Base-by-base conservation (phyloP, 345 rosid genomes). In the Salix suchowensis region DNA sequence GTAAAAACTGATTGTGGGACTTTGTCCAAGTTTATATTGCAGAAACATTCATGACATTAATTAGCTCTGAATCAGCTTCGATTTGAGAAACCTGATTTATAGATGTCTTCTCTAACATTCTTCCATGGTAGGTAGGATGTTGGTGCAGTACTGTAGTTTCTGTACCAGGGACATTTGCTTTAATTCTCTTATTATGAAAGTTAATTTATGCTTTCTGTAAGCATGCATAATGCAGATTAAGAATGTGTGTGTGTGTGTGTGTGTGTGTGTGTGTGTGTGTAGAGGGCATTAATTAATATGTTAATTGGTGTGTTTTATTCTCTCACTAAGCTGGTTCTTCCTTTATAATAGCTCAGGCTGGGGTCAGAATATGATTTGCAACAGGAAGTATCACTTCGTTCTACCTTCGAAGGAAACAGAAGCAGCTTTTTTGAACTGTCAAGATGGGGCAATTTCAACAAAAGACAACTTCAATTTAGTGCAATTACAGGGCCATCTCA, bases 301-400 rank as follows among this genome's bases (percentile, higher is more conserved):
- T 4, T 28, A 5, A 30, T 46, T 46, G 50, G 50, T 13, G 50
- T 46, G 50, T 4, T 46, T 65, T 65, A 42, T 21, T 60, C 19
- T 46, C 70, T 76, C 32, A 73, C 37, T 23, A 23, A 3, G 55
- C 48, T 42, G 34, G 76, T 73, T 19, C 50, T 74, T 72, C 61
- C 26, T 65, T 54, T 60, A 62, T 70, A 62, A 46, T 46, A 46
- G 80, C 46, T 68, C 88, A 95, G 98, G 98, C 42, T 95, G 98
- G 98, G 94, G 91, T 19, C 85, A 88, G 67, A 88, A 91, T 74
- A 82, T 91, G 82, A 88, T 93, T 24, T 95, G 97, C 86, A 91
- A 90, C 78, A 93, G 90, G 87, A 95, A 89, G 90, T 95, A 93
- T 76, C 98, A 95, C 77, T 95, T 95, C 65, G 78, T 95, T 76